A percentile compares a stretch with the other conserved stretches of the same genome.
Evolutionary conservation across 148 eudicot species (phyloP).

Genomic region (Rhododendron mucronatum): DNA sequence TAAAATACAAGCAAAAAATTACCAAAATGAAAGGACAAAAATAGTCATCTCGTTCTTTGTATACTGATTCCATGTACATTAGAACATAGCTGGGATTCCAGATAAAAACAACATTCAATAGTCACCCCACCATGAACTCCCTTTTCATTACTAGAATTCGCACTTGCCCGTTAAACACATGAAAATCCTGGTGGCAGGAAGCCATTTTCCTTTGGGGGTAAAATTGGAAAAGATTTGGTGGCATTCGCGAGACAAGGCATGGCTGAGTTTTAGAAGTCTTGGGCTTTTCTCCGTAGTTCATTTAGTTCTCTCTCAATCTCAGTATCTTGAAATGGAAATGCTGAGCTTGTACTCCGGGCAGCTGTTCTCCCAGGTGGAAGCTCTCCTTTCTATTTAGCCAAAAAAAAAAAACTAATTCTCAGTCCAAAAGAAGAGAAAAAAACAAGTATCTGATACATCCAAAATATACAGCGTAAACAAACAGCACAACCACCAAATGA

Average conservation of each 20-base stretch:
- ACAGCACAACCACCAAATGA: background rate
- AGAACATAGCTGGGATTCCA: slow-evolving; percentile 6
- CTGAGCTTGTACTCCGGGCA: slow-evolving; percentile 36
- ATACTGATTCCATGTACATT: slow-evolving; percentile 12
- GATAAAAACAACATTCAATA: slow-evolving; percentile 2
- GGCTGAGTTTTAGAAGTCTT: slow-evolving; percentile 35
- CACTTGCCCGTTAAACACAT: background rate
- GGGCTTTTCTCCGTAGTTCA: slow-evolving; percentile 70
- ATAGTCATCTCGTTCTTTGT: background rate
- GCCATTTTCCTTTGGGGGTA: background rate
- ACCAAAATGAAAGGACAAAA: background rate
- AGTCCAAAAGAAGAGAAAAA: background rate
- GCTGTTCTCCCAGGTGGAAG: slow-evolving; percentile 86
- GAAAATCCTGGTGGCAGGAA: background rate
- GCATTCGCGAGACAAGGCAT: background rate
- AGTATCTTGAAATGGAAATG: slow-evolving; percentile 55
- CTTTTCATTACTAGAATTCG: background rate
- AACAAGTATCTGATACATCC: background rate
- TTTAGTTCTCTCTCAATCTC: slow-evolving; percentile 81
- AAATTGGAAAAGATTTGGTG: background rate
- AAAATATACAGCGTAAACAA: background rate
- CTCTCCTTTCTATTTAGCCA: slow-evolving; percentile 66
- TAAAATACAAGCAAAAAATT: background rate
- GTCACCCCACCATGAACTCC: background rate
- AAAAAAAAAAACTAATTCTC: background rate